Conservation (phyloP, 2,329 filamentous ascomycete species). For the Atkinsonella hypoxylon region DNA sequence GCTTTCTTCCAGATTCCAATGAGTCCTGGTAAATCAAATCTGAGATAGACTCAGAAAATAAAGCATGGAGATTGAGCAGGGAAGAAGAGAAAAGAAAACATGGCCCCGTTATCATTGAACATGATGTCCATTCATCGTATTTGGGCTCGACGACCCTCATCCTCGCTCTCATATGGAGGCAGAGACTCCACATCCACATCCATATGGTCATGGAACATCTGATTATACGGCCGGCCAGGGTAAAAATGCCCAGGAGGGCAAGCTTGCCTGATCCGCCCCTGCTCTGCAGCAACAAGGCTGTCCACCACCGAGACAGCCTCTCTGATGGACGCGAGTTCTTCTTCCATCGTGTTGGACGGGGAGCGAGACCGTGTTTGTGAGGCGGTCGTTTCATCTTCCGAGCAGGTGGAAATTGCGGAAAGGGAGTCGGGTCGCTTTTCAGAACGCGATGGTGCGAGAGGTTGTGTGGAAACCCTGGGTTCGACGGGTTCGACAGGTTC, state of each 20-base stretch:
- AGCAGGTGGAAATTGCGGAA: background rate
- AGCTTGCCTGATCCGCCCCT: slow-evolving; percentile 15
- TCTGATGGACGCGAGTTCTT: slow-evolving; percentile 37
- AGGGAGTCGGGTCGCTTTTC: background rate
- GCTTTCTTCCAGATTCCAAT: too few species aligned
- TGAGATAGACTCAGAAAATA: too few species aligned
- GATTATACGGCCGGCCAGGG: background rate
- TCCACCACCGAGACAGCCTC: slow-evolving; percentile 33
- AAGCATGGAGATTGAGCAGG: background rate
- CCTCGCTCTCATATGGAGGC: slow-evolving; percentile 17
- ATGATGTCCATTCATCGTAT: background rate
- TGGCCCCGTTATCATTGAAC: background rate
- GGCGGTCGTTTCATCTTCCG: slow-evolving; percentile 6
- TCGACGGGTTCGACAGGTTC: too few species aligned
- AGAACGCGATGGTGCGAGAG: background rate
- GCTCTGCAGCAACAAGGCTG: slow-evolving; percentile 33
- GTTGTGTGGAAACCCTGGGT: too few species aligned
- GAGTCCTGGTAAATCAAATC: too few species aligned
- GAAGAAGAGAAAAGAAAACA: background rate
- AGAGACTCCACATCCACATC: slow-evolving; percentile 9
- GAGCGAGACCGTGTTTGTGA: background rate
- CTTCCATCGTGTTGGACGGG: slow-evolving; percentile 24
- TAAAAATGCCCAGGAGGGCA: background rate
- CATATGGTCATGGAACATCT: background rate
- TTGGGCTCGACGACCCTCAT: background rate